These are phyloP conservation scores for Papiliotrema laurentii DNA, from an alignment of 1,284 basidiomycete species.

Conservation along the genomic window DNA sequence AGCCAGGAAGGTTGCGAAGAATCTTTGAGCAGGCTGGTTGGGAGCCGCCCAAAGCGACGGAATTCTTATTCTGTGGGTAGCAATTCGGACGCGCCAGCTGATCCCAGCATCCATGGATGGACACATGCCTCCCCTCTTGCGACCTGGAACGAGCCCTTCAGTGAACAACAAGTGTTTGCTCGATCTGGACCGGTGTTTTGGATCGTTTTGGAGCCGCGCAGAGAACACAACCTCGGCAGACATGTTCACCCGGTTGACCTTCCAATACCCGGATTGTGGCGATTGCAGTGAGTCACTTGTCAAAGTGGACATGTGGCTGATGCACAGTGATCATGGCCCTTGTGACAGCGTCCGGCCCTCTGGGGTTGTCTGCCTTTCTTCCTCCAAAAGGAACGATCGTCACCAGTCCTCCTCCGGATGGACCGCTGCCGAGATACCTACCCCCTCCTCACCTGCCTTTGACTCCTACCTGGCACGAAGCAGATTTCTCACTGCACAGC, in stretches of 20 bases:
- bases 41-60: constrained; percentile 34
- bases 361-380: constrained; percentile 53
- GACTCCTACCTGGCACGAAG: constrained; percentile 47
- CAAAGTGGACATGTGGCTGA: neutral
- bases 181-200: constrained; percentile 44
- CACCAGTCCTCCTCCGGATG: constrained; percentile 11
- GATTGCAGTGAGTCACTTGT: constrained; percentile 51
- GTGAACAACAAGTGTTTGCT: constrained; percentile 29
- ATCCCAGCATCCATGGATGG: constrained; percentile 28
- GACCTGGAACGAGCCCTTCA: constrained; percentile 3
- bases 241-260: constrained; percentile 54
- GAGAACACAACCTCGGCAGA: constrained; percentile 34
- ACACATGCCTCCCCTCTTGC: constrained; percentile 1
- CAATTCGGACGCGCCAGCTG: neutral
- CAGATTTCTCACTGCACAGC: constrained; percentile 49
- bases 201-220: constrained; percentile 36
- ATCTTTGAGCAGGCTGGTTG: constrained; percentile 32
- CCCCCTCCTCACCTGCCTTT: constrained; percentile 50
- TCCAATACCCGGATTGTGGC: constrained; percentile 51
- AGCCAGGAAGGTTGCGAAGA: constrained; percentile 23
- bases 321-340: constrained; percentile 51
- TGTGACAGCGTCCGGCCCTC: constrained; percentile 49
- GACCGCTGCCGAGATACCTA: constrained; percentile 16
- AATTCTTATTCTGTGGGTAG: constrained; percentile 34
- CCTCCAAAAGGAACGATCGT: constrained; percentile 36